Conservation (phyloP, 2,329 filamentous ascomycete genomes). For the Paracoccidioides lutzii region DNA sequence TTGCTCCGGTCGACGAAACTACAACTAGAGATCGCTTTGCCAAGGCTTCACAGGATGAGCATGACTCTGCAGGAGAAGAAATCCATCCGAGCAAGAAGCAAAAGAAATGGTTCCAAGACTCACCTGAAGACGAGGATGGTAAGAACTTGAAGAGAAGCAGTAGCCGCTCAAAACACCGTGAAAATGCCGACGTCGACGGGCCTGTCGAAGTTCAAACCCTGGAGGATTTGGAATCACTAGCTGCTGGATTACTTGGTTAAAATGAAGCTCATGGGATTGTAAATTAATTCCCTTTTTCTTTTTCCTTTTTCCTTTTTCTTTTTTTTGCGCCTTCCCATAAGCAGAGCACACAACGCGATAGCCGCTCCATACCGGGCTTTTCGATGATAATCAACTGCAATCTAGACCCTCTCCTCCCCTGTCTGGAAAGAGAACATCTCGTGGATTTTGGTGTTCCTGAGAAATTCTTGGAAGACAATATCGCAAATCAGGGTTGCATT, state of each 20-base stretch:
- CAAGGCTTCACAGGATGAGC: conserved; percentile 14
- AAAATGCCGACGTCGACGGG: conserved; percentile 8
- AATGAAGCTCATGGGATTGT: neutral
- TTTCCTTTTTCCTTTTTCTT: neutral
- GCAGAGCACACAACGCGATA: too few relatives aligned
- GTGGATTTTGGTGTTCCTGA: too few relatives aligned
- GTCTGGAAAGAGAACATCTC: too few relatives aligned
- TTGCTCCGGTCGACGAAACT: conserved; percentile 21
- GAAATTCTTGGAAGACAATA: too few relatives aligned
- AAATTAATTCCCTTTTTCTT: neutral
- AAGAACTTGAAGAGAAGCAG: conserved; percentile 12
- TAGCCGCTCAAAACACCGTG: conserved; percentile 14
- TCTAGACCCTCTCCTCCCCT: too few relatives aligned
- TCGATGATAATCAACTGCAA: too few relatives aligned
- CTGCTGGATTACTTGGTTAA: conserved; percentile 30
- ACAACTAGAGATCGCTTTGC: conserved; percentile 7
- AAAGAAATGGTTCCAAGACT: conserved; percentile 28
- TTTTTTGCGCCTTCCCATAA: too few relatives aligned
- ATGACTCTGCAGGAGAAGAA: conserved; percentile 6
- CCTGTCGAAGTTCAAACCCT: conserved; percentile 30
- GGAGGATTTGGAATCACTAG: conserved; percentile 36
- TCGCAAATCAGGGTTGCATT: too few relatives aligned
- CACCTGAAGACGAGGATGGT: conserved; percentile 13
- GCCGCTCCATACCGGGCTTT: too few relatives aligned
- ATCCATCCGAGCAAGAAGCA: conserved; percentile 27